Conservation (phyloP, 2,329 filamentous ascomycete species). For the Fusarium falciforme region DNA sequence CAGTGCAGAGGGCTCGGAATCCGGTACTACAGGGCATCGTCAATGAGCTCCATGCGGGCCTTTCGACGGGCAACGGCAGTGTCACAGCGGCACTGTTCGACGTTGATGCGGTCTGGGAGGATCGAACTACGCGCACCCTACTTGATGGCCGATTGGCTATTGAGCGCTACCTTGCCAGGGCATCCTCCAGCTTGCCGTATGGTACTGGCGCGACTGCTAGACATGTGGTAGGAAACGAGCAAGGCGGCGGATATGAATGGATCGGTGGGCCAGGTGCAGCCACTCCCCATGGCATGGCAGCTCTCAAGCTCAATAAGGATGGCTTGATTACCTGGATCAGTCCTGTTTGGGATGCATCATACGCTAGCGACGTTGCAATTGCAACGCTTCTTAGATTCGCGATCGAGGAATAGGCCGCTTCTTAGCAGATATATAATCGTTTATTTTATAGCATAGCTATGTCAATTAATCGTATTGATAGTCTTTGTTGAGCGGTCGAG, state of each 20-base stretch:
- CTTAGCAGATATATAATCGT: background rate
- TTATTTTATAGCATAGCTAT: background rate
- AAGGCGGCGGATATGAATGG: background rate
- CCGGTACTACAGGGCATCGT: background rate
- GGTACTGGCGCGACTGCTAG: background rate
- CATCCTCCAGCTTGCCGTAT: background rate
- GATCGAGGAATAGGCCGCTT: background rate
- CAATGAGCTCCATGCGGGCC: background rate
- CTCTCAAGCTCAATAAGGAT: background rate
- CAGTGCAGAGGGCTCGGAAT: background rate
- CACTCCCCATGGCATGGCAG: background rate
- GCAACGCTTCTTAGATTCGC: background rate
- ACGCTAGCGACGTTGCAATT: background rate
- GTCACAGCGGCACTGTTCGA: background rate
- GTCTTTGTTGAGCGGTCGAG: no score
- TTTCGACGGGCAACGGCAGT: background rate
- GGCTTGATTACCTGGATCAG: background rate
- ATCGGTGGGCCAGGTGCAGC: background rate
- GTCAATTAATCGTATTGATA: no score
- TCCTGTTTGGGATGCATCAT: background rate
- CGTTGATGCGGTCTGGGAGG: background rate
- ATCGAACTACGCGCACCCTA: background rate
- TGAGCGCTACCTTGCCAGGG: background rate
- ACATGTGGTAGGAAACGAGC: background rate
- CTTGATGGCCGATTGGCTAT: background rate